Evolutionary conservation across 805 yeast species (phyloP).

Genomic region (Yueomyces sp.): DNA sequence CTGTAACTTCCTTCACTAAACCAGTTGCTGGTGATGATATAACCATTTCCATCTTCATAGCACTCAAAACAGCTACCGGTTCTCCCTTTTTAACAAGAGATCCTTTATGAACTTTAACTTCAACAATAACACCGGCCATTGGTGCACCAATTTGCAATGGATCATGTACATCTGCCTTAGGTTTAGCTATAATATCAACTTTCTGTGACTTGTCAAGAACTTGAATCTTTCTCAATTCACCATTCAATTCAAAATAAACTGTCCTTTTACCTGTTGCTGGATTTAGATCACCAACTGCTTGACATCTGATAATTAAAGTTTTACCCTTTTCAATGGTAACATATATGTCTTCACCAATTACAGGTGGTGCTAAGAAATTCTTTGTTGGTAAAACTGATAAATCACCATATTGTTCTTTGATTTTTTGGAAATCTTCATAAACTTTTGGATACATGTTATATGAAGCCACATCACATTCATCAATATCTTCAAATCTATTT

Average conservation of each 20-base stretch:
- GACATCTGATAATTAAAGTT: conserved; percentile 74
- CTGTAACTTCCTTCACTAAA: conserved; percentile 58
- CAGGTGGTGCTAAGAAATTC: conserved; percentile 78
- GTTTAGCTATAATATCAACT: conserved; percentile 72
- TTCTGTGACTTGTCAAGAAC: conserved; percentile 81
- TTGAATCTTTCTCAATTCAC: conserved; percentile 93
- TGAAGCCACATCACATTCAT: conserved; percentile 85
- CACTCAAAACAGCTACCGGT: conserved; percentile 83
- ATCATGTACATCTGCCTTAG: conserved; percentile 80
- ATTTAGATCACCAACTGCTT: conserved; percentile 86
- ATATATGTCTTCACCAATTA: conserved; percentile 73
- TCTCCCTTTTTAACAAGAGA: conserved; percentile 91
- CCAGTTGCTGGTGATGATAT: conserved; percentile 87
- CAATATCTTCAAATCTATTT: conserved; percentile 65
- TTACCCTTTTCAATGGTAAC: conserved; percentile 94
- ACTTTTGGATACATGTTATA: conserved; percentile 98
- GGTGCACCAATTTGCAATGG: conserved; percentile 95
- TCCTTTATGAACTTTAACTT: conserved; percentile 81
- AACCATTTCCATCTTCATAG: conserved; percentile 99
- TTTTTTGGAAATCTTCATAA: conserved; percentile 72
- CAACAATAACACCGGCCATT: conserved; percentile 98
- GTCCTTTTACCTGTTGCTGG: conserved; percentile 83
- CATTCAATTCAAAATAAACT: conserved; percentile 94
- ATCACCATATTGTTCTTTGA: conserved; percentile 73
- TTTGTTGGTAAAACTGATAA: conserved; percentile 88